Conservation (phyloP, 202 grass and related monocot genomes). For the Carex arenaria region DNA sequence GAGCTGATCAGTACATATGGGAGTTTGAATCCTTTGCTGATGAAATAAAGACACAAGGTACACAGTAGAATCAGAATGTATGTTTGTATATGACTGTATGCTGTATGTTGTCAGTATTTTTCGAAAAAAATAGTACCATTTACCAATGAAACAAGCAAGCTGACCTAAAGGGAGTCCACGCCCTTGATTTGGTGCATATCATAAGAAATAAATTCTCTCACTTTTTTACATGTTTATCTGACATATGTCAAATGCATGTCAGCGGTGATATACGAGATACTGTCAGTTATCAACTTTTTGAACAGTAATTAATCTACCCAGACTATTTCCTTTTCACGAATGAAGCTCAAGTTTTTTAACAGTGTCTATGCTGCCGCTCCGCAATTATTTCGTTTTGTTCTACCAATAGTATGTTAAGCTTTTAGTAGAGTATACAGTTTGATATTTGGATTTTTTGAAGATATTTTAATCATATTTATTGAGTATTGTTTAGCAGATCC, state of each 20-base stretch:
- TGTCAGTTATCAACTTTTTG: slow-evolving; percentile 3
- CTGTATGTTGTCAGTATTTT: background rate
- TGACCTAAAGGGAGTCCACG: background rate
- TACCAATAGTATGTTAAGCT: background rate
- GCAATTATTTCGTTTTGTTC: background rate
- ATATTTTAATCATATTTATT: too few species aligned
- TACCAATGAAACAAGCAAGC: background rate
- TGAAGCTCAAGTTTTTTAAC: background rate
- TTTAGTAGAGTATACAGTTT: background rate
- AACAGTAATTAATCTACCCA: background rate
- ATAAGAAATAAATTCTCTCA: background rate
- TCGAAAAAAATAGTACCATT: background rate
- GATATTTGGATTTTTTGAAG: background rate
- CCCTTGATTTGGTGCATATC: background rate
- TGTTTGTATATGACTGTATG: background rate
- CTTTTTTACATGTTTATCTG: background rate
- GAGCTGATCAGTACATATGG: background rate
- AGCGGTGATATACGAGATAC: background rate
- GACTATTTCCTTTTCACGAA: background rate
- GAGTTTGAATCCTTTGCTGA: background rate
- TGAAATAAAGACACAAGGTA: background rate
- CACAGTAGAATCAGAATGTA: slow-evolving; percentile 6
- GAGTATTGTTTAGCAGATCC: too few species aligned
- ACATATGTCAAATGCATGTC: slow-evolving; percentile 3
- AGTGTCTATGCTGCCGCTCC: background rate